Evolutionary conservation across 2,329 filamentous ascomycete genomes (phyloP).

Genomic region (Stylonectria norvegica): DNA sequence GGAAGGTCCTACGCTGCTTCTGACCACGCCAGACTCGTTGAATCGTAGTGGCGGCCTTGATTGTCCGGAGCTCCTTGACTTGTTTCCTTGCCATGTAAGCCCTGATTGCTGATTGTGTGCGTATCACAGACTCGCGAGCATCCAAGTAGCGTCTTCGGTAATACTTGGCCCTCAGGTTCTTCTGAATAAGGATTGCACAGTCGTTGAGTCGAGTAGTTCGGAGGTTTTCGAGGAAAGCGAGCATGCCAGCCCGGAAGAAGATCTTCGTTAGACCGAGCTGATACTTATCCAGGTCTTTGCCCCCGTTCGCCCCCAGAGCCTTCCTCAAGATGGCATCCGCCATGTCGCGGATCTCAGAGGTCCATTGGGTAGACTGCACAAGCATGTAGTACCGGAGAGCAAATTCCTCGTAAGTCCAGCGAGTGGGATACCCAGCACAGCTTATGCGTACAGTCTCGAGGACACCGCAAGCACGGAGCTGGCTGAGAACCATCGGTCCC

Average conservation of each 20-base stretch:
- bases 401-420: slow-evolving; percentile 99
- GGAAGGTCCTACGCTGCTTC: slow-evolving; percentile 80
- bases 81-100: slow-evolving; percentile 74
- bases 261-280: slow-evolving; percentile 98
- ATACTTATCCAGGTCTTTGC: slow-evolving; percentile 83
- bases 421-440: slow-evolving; percentile 92
- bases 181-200: slow-evolving; percentile 96
- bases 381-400: slow-evolving; percentile 98
- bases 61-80: slow-evolving; percentile 75
- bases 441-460: slow-evolving; percentile 97
- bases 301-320: slow-evolving; percentile 75
- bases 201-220: slow-evolving; percentile 87
- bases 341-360: slow-evolving; percentile 89
- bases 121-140: slow-evolving; percentile 75
- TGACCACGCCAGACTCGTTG: slow-evolving; percentile 93
- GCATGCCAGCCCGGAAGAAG: slow-evolving; percentile 98
- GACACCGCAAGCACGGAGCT: slow-evolving; percentile 96
- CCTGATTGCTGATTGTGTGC: slow-evolving; percentile 73
- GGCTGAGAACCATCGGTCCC: slow-evolving; percentile 96
- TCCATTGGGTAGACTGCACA: slow-evolving; percentile 85
- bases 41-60: slow-evolving; percentile 88
- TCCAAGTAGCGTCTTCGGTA: slow-evolving; percentile 89
- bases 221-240: slow-evolving; percentile 93
- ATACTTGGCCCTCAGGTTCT: slow-evolving; percentile 94
- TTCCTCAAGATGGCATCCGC: slow-evolving; percentile 87